Evolutionary conservation across 2,329 filamentous ascomycete species (phyloP), one percentile per base, ranked within the genome.

Genomic region (Xylaria digitata): DNA sequence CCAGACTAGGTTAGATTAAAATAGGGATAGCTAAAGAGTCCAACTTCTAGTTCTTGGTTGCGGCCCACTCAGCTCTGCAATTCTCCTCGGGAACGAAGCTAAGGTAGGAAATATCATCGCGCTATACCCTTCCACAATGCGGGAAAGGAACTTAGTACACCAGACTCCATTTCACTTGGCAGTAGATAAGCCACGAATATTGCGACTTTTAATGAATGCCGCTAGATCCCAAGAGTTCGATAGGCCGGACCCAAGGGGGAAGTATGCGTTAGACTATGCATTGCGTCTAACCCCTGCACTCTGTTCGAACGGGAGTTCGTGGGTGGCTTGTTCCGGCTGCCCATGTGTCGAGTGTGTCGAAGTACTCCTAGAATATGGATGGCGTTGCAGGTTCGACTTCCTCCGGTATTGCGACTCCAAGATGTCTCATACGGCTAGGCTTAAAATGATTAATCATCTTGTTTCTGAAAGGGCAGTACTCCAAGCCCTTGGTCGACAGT

Each of bases 161-260:
- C 52, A 54, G 6, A 54, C 52, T 17, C 52, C 52, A n/a, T 54
- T 54, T 42, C 52, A 54, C 34, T 54, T 54, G 11, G 52, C 52
- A 42, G 13, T 34, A 3, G 6, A 54, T 42, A 42, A 42, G 34
- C 52, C 52, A 17, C 42, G 34, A 42, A 54, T 42, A 15, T 42
- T 54, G 19, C 34, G n/a, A 42, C 34, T 42, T 26, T 42, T 54
- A 26, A 54, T 54, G 2, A 19, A 9, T 3, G 34, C 19, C 6
- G 52, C 19, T 19, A 26, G 19, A 23, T 26, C 52, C 2, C 52
- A 54, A 42, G 34, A 54, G 52, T 19, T 26, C 6, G 34, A 54
- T 54, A 3, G 2, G 11, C 32, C 19, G 11, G 52, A 54, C 19
- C 1, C 3, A 23, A 1, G 42, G 1, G 34, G 34, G 5, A 1